Base-by-base conservation (phyloP, 768 basidiomycete genomes). In the Pleurotus citrinopileatus region DNA sequence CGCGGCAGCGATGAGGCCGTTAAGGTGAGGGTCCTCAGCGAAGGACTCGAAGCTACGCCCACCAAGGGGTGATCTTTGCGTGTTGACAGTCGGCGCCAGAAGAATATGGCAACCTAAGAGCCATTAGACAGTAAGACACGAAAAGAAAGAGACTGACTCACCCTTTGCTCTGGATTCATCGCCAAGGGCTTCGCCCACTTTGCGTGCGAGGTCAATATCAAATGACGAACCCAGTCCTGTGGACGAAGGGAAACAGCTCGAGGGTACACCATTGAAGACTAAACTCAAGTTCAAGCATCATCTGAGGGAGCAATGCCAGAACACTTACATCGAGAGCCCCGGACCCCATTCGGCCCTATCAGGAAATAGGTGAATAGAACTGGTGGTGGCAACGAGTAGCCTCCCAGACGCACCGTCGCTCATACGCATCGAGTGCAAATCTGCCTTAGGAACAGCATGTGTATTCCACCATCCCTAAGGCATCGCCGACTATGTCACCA, bases 81-180 rank as follows among this genome's bases (percentile, higher is more conserved):
- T 86, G 60, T 86, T 86, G 58, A 83, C 77, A 1, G 84, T 86
- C 1, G 84, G 85, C 1, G 75, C 84, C n/a, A 86, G 73, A 0
- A 83, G 67, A 28, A 82, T 71, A 60, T 78, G 75, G 12, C 62
- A 62, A 32, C 74, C 76, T 76, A 25, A 3, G 63, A 32, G 65
- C 51, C 6, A 63, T 37, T 53, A 43, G 56, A 52, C 42, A 60
- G 48, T 32, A 45, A 12, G 22, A 52, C 19, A 25, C 17, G 40
- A 20, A 22, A n/a, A 37, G n/a, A 28, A 53, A 59, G 67, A 17
- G 4, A 23, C n/a, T n/a, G 13, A 51, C 23, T 37, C 10, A 55
- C 78, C 72, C 65, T 82, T 78, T 8, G 79, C 79, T 7, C 74
- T 69, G 44, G 72, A 70, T 61, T 84, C 83, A 20, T 81, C 77